Base-by-base conservation (phyloP, 2,329 filamentous ascomycete species). In the Penicillium olsonii region DNA sequence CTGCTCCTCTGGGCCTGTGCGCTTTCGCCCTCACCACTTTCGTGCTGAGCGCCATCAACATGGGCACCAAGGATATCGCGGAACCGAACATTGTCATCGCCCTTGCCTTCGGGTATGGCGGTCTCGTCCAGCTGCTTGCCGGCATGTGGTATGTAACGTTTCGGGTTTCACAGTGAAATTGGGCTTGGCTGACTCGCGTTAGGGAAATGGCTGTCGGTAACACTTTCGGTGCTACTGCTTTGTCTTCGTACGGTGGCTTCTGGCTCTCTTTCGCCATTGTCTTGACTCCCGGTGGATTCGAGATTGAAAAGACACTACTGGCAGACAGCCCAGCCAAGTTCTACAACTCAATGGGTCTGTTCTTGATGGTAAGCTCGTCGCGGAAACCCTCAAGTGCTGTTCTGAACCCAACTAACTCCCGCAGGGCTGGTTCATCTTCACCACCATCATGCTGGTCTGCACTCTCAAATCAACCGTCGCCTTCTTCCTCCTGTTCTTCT, bases 121-220 rank as follows among this genome's bases (percentile, higher is more conserved):
- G 88, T 62, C 76, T 91, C 14, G 83, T 92, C 35, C 89, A 94
- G 75, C 78, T 92, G 42, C 76, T 90, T 18, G 87, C 88, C 57
- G 89, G 89, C 75, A 94, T 92, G 89, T 94, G 89, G 89, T 90
- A 80, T 56, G 75, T 75, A 45, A 38, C 35, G 40, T 18, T 17
- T 7, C 15, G 29, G 33, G 33, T 43, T 37, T 43, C 29, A 9
- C 12, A 14, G 34, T 17, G 12, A 24, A 35, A 4, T 43, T 17
- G 26, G 14, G 4, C 42, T 37, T 27, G 18, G n/a, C 19, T 29
- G 24, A 43, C 42, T 31, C 26, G 22, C 27, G 53, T 40, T 40
- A 90, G 87, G 87, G 88, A 92, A 75, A 89, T 92, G 83, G 87
- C 88, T 29, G 80, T 89, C n/a, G 88, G 88, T 49, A 92, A 92